Percentiles rank a stretch among this genome's conserved stretches.
Evolutionary conservation across 2,329 filamentous ascomycete genomes (phyloP).

Genomic region (Pseudopithomyces chartarum): DNA sequence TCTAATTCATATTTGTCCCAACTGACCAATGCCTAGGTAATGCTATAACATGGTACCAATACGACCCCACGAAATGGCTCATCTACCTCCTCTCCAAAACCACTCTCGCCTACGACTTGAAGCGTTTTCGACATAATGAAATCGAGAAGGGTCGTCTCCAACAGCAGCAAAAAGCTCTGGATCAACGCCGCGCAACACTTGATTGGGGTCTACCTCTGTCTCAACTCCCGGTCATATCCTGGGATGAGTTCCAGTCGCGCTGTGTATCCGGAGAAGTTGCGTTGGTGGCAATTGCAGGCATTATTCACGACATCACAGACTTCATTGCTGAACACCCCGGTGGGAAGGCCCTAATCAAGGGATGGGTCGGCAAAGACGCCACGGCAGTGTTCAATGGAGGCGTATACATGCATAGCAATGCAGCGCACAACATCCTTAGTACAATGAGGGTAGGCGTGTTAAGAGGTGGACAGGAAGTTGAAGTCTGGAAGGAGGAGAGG

Average conservation of each 20-base stretch:
- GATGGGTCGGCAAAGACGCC: conserved; percentile 45
- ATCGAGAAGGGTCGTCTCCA: conserved; percentile 49
- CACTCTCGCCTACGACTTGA: conserved; percentile 43
- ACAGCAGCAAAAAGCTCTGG: conserved; percentile 47
- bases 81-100: conserved; percentile 41
- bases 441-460: conserved; percentile 47
- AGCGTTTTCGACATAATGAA: conserved; percentile 47
- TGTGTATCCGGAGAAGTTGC: conserved; percentile 36
- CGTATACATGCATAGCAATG: conserved; percentile 47
- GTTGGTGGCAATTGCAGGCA: conserved; percentile 43
- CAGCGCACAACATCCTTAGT: conserved; percentile 46
- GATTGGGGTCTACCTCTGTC: conserved; percentile 46
- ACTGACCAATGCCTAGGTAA: conserved; percentile 29
- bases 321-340: conserved; percentile 47
- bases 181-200: conserved; percentile 39
- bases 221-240: conserved; percentile 44
- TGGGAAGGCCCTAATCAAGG: conserved; percentile 43
- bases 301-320: conserved; percentile 45
- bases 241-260: conserved; percentile 43
- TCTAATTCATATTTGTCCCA: not conserved
- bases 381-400: conserved; percentile 48
- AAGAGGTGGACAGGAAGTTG: conserved; percentile 46
- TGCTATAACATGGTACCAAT: conserved; percentile 45
- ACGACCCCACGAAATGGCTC: conserved; percentile 49
- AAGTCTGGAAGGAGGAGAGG: conserved; percentile 43